Evolutionary conservation across 176 grass and related monocot species (phyloP).

Genomic region (Oryza punctata): DNA sequence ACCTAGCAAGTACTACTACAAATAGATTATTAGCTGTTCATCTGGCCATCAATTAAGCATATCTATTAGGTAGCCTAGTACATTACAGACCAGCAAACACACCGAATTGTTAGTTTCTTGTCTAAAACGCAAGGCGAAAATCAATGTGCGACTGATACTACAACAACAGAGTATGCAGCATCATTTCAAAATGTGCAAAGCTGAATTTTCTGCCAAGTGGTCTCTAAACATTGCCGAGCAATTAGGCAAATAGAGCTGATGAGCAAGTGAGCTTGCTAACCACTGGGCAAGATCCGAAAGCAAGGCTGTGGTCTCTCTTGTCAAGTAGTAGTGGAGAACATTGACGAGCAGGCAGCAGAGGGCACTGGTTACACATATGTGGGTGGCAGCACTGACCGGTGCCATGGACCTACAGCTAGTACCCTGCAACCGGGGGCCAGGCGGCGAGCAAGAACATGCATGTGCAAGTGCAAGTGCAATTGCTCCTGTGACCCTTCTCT

Average conservation of each 20-base stretch:
- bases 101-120: conserved; percentile 29
- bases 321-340: conserved; percentile 15
- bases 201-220: no score
- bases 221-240: background rate
- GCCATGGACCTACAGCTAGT: background rate
- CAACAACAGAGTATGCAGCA: background rate
- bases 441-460: conserved; percentile 29
- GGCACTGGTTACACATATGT: background rate
- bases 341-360: conserved; percentile 4
- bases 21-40: conserved; percentile 2
- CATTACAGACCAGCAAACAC: conserved; percentile 13
- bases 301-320: background rate
- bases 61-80: conserved; percentile 4
- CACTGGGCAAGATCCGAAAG: background rate
- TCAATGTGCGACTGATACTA: background rate
- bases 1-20: background rate
- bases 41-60: conserved; percentile 4
- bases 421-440: background rate
- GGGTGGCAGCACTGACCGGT: conserved; percentile 31
- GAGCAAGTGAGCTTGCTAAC: background rate
- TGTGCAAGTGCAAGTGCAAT: conserved; percentile 3
- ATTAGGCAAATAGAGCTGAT: background rate
- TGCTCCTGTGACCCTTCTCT: background rate
- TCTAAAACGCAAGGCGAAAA: conserved; percentile 7
- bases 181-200: background rate